Evolutionary conservation across 805 yeast genomes (phyloP).

Genomic region (Yamadazyma olivae): DNA sequence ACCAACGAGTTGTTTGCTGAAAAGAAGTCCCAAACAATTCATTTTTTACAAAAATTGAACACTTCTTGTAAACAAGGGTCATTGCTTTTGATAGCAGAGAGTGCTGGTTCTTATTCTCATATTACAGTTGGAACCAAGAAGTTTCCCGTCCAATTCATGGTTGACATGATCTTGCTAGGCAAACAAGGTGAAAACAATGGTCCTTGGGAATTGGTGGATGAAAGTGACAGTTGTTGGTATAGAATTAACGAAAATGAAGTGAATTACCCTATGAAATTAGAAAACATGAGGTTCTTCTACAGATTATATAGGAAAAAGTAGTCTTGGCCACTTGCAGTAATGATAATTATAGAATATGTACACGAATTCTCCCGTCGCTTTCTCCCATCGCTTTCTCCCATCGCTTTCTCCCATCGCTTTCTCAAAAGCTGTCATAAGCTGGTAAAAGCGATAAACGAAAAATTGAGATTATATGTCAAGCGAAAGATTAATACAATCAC

Average conservation of each 20-base stretch:
- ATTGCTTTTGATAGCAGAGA: slow-evolving; percentile 67
- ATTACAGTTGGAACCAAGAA: slow-evolving; percentile 70
- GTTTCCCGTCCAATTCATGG: slow-evolving; percentile 78
- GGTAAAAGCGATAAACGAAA: too few relatives aligned
- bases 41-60: slow-evolving; percentile 53
- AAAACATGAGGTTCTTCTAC: slow-evolving; percentile 85
- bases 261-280: slow-evolving; percentile 64
- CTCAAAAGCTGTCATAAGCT: too few relatives aligned
- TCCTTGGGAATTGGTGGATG: slow-evolving; percentile 62
- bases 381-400: too few relatives aligned
- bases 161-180: slow-evolving; percentile 70
- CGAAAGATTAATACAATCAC: slow-evolving; percentile 3
- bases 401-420: too few relatives aligned
- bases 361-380: too few relatives aligned
- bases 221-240: slow-evolving; percentile 81
- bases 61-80: slow-evolving; percentile 53
- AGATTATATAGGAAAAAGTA: slow-evolving; percentile 62
- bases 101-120: slow-evolving; percentile 88
- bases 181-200: slow-evolving; percentile 40
- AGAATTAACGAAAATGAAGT: slow-evolving; percentile 50
- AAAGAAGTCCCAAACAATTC: slow-evolving; percentile 58
- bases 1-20: slow-evolving; percentile 83
- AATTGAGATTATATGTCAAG: slow-evolving; percentile 7
- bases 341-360: too few relatives aligned
- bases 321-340: too few relatives aligned